Evolutionary conservation across 1,284 basidiomycete genomes (phyloP).

Genomic region (Cryptococcus wingfieldii): DNA sequence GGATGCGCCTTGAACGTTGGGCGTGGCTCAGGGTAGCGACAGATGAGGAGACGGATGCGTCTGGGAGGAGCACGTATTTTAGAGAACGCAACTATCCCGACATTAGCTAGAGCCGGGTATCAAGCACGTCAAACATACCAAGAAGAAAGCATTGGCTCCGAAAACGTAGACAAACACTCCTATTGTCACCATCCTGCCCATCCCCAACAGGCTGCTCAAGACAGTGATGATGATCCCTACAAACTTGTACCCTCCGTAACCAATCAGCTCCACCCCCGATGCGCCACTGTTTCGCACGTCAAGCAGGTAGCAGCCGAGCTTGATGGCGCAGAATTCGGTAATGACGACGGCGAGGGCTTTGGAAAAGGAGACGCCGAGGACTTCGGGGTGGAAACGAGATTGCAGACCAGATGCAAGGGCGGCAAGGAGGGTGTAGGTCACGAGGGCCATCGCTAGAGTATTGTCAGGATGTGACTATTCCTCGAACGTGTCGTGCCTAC

Average conservation of each 20-base stretch:
- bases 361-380: constrained; percentile 80
- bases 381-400: constrained; percentile 79
- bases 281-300: constrained; percentile 70
- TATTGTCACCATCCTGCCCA: constrained; percentile 64
- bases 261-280: constrained; percentile 59
- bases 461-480: neutral
- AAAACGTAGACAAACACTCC: constrained; percentile 77
- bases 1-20: constrained; percentile 74
- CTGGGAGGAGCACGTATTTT: constrained; percentile 81
- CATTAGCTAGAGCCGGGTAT: neutral
- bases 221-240: constrained; percentile 60
- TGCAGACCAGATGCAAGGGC: constrained; percentile 81
- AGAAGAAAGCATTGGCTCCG: constrained; percentile 87
- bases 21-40: constrained; percentile 66
- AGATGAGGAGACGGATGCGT: constrained; percentile 52
- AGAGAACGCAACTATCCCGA: constrained; percentile 72
- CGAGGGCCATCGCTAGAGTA: constrained; percentile 79
- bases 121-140: constrained; percentile 56
- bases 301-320: constrained; percentile 84
- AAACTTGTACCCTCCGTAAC: constrained; percentile 95
- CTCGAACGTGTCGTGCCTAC: constrained; percentile 53
- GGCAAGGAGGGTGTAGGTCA: constrained; percentile 88
- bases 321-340: constrained; percentile 81
- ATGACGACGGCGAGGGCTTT: constrained; percentile 76
- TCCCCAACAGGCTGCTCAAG: constrained; percentile 44